Percentiles rank a stretch among this genome's conserved stretches.
phyloP scores from a whole-genome alignment of 1,284 basidiomycete species.

The Sanghuangporus weigelae region DNA sequence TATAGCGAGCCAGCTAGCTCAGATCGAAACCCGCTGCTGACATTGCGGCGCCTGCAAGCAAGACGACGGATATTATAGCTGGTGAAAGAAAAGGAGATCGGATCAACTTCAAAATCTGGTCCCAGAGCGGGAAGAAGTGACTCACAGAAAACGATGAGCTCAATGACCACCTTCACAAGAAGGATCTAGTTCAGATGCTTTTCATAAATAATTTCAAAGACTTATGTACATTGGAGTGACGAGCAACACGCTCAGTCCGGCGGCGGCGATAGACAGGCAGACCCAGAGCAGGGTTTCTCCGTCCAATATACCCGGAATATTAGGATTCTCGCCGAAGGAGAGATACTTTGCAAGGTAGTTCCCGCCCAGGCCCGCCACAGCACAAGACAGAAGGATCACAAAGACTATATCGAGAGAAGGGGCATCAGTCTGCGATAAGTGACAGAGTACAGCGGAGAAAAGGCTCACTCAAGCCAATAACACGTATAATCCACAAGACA shows the following conservation, averaged over 20 bases:
- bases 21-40: not conserved
- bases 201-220: not conserved
- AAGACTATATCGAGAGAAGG: not conserved
- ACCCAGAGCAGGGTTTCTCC: not conserved
- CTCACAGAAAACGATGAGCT: constrained; percentile 14
- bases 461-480: constrained; percentile 1
- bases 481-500: constrained; percentile 6
- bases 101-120: not conserved
- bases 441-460: not conserved
- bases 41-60: constrained; percentile 12
- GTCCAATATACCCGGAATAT: not conserved
- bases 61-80: constrained; percentile 11
- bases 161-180: constrained; percentile 16
- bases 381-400: constrained; percentile 8
- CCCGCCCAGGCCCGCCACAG: constrained; percentile 12
- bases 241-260: constrained; percentile 12
- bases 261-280: constrained; percentile 10
- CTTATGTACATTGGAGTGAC: constrained; percentile 13
- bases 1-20: not conserved
- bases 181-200: too few species aligned
- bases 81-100: not conserved
- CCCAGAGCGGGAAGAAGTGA: not conserved
- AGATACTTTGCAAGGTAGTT: constrained; percentile 3
- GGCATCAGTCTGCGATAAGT: not conserved
- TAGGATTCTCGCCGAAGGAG: not conserved